Base-by-base conservation (phyloP, 768 basidiomycete genomes). In the Boletus edulis region DNA sequence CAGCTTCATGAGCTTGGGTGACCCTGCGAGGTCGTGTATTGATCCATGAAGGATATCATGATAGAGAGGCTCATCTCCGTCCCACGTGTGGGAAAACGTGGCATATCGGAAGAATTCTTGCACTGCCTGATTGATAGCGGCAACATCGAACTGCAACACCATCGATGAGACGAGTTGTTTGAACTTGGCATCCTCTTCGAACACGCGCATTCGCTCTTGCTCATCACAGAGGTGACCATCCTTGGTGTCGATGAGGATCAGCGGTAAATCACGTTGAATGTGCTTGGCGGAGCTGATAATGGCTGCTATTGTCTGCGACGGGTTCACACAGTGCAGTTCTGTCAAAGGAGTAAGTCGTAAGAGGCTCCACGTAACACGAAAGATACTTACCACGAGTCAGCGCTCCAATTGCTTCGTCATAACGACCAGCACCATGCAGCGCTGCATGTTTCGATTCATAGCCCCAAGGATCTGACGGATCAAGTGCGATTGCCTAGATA, bases 11-110 rank as follows among this genome's bases (percentile, higher is more conserved):
- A 49, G 52, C 24, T 38, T 46, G 24, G 57, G 45, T 39, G 57
- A 53, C 18, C n/a, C 45, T 4, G 51, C 29, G 8, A 57, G 49
- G 18, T 46, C 27, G 12, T 67, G 45, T 7, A 66, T 37, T 11
- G 61, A 55, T 29, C 24, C 31, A 20, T 60, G 42, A 15, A 51
- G n/a, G 12, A 67, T 15, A 18, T 51, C 46, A 22, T 63, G 55
- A 18, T 60, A 63, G 7, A 51, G 49, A 0, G 64, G 65, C 43
- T 66, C 62, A 4, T 55, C 43, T 15, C 32, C 52, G 2, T 57
- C 64, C 64, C 64, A 66, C 0, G 59, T 66, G 31, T 66, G 66
- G 11, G 64, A 66, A 14, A 66, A 54, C 34, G 63, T 67, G 2
- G 55, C 62, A 8, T 64, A 66, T 34, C 51, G 46, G 43, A 54